A percentile compares a stretch with the other conserved stretches of the same genome.
Conservation (phyloP, 306 rosid species). For the Fragaria nilgerrensis region DNA sequence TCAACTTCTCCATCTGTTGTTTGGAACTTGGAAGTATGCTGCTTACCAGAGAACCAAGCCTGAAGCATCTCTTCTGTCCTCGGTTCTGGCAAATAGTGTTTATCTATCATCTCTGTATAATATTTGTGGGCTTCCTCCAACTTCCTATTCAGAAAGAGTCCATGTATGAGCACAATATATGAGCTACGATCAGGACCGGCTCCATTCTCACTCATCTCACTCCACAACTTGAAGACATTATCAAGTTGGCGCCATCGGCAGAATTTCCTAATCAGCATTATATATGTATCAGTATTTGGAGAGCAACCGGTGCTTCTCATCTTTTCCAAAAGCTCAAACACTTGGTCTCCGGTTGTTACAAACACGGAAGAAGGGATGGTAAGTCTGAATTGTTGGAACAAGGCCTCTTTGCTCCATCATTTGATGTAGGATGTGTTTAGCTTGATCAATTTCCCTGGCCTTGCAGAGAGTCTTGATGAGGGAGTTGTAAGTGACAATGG, state of each 20-base stretch:
- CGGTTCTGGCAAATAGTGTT: constrained; percentile 67
- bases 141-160: constrained; percentile 73
- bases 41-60: constrained; percentile 71
- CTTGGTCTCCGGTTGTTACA: constrained; percentile 59
- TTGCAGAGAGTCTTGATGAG: constrained; percentile 80
- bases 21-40: constrained; percentile 29
- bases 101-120: constrained; percentile 78
- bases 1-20: constrained; percentile 26
- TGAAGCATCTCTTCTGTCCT: constrained; percentile 67
- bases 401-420: constrained; percentile 46
- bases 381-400: constrained; percentile 72
- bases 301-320: constrained; percentile 65
- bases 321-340: constrained; percentile 52
- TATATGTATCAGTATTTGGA: constrained; percentile 70
- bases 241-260: constrained; percentile 79
- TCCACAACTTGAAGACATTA: constrained; percentile 68
- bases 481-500: constrained; percentile 74
- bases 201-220: constrained; percentile 59
- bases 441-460: constrained; percentile 55
- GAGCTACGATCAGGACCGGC: constrained; percentile 72
- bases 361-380: constrained; percentile 71
- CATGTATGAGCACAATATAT: constrained; percentile 80
- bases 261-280: constrained; percentile 85
- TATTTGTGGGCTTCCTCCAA: constrained; percentile 70
- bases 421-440: constrained; percentile 48